phyloP scores from a whole-genome alignment of 106 monocot genomes.

The Dendrobium huoshanense region DNA sequence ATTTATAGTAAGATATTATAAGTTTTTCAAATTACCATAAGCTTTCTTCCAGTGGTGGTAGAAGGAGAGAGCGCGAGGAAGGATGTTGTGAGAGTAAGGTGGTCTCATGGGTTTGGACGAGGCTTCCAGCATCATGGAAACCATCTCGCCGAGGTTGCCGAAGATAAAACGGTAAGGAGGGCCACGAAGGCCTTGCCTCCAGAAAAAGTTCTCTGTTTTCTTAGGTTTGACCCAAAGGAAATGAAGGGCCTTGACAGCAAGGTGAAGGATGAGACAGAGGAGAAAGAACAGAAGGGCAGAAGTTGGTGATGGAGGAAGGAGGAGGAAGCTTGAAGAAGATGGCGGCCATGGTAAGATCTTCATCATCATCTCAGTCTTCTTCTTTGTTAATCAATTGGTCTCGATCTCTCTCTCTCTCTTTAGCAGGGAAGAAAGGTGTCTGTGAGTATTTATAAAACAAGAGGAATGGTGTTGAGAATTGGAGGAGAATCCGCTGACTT shows the following conservation, averaged over 20 bases:
- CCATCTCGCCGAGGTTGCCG: constrained; percentile 68
- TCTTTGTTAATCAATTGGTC: not conserved
- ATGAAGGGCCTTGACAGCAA: constrained; percentile 31
- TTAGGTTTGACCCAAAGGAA: constrained; percentile 60
- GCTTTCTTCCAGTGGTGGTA: constrained; percentile 93
- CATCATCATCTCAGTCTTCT: not conserved
- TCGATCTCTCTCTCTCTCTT: not conserved
- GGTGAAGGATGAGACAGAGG: not conserved
- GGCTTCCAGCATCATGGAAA: constrained; percentile 50
- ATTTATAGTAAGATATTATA: not conserved
- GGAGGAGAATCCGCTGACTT: not conserved
- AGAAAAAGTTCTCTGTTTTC: constrained; percentile 50
- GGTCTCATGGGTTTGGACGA: constrained; percentile 50
- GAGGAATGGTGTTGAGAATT: no score
- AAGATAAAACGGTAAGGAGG: constrained; percentile 63
- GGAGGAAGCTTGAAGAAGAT: no score
- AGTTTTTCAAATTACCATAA: constrained; percentile 38
- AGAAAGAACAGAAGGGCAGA: not conserved
- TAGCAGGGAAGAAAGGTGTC: not conserved
- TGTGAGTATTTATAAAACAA: not conserved
- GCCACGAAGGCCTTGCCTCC: constrained; percentile 61
- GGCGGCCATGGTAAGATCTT: no score
- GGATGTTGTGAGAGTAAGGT: constrained; percentile 61
- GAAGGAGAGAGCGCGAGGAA: constrained; percentile 83
- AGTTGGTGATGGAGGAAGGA: not conserved